Percentiles rank a stretch among this genome's conserved stretches.
Evolutionary conservation across 164 flowering plant species (phyloP).

Genomic region (Nymphaea colorata): DNA sequence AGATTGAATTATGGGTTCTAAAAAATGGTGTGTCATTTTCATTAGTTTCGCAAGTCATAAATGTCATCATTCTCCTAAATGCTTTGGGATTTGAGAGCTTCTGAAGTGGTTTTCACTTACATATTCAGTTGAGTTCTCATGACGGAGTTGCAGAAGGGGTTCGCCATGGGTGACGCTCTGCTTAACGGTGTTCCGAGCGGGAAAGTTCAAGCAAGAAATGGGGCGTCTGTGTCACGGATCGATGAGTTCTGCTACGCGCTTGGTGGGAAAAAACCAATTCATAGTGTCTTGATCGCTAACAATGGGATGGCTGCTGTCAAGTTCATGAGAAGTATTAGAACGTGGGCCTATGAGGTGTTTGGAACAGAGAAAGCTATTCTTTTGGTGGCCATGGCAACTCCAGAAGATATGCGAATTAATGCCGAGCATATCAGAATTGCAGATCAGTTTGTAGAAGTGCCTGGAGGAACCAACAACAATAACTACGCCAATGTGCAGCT

Average conservation of each 20-base stretch:
- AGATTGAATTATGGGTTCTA: neutral
- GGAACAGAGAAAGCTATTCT: constrained; percentile 93
- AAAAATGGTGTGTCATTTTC: neutral
- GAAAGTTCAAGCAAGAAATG: constrained; percentile 30
- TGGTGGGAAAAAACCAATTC: constrained; percentile 80
- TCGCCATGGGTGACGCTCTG: constrained; percentile 26
- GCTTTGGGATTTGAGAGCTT: neutral
- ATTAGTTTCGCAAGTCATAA: neutral
- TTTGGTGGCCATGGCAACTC: constrained; percentile 99
- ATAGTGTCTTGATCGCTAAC: constrained; percentile 90
- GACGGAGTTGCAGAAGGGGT: constrained; percentile 30
- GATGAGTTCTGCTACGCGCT: constrained; percentile 81
- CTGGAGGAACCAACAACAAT: constrained; percentile 98
- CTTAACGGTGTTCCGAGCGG: constrained; percentile 49
- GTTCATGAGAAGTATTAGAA: constrained; percentile 87
- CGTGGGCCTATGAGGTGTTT: constrained; percentile 97
- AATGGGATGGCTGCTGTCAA: constrained; percentile 99
- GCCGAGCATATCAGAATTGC: constrained; percentile 99
- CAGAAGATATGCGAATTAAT: constrained; percentile 98
- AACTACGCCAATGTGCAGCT: constrained; percentile 99
- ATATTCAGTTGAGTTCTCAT: neutral
- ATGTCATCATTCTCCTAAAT: neutral
- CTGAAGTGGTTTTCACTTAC: too few relatives aligned
- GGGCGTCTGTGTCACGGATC: constrained; percentile 38
- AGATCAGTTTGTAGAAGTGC: constrained; percentile 98